These are phyloP conservation scores for Talaromyces amestolkiae DNA, from an alignment of 2,329 filamentous ascomycete species.

Conservation along the genomic window DNA sequence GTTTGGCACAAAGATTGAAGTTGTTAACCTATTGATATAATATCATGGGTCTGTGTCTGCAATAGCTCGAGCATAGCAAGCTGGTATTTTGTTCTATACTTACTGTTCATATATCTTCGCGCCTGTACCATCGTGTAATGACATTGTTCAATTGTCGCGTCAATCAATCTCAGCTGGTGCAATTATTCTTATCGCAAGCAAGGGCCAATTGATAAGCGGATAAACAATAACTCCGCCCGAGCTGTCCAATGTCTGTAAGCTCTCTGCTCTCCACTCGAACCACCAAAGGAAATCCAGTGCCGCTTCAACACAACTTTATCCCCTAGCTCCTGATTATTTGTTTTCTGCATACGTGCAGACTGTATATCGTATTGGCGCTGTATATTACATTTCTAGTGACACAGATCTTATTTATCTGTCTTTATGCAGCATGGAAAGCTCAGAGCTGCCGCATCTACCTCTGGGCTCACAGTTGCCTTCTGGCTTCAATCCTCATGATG, in stretches of 20 bases:
- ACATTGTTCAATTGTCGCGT: neutral
- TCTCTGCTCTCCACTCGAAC: neutral
- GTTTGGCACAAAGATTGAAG: neutral
- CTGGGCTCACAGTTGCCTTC: conserved; percentile 25
- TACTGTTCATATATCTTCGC: neutral
- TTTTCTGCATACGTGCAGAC: neutral
- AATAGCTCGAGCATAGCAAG: neutral
- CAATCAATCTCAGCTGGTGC: neutral
- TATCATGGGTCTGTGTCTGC: neutral
- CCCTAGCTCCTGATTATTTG: neutral
- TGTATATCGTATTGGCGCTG: neutral
- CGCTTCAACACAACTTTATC: conserved; percentile 21
- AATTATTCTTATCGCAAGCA: conserved; percentile 6
- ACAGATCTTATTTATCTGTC: neutral
- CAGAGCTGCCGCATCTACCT: conserved; percentile 24
- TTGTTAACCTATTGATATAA: neutral
- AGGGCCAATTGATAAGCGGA: conserved; percentile 8
- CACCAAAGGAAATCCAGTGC: conserved; percentile 19
- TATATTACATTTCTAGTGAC: neutral
- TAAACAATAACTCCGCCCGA: conserved; percentile 2
- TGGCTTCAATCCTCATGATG: conserved; percentile 25
- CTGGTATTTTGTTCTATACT: neutral
- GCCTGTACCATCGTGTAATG: neutral
- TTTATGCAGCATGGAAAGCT: conserved; percentile 28
- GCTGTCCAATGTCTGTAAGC: conserved; percentile 7